These are phyloP conservation scores for Boletus vermiculosoides DNA, from an alignment of 768 basidiomycete species.

Conservation along the genomic window DNA sequence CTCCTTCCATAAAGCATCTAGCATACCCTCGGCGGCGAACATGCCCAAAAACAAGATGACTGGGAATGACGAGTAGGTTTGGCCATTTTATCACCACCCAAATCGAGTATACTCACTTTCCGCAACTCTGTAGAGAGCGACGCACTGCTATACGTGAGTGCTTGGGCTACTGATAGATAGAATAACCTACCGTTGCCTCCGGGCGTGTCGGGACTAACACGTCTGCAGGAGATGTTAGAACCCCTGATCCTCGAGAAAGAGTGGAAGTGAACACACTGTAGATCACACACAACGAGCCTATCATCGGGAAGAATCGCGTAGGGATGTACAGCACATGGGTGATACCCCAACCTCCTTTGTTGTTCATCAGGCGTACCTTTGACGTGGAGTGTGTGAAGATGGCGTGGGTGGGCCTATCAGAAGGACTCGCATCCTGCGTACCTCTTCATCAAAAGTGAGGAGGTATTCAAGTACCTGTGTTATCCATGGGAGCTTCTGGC, in stretches of 20 bases:
- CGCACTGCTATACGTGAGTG: slow-evolving; percentile 1
- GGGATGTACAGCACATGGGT: slow-evolving; percentile 10
- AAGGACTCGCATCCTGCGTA: not conserved
- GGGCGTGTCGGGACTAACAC: not conserved
- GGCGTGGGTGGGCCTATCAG: no score
- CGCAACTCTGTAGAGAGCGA: slow-evolving; percentile 6
- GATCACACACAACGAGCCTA: slow-evolving; percentile 1
- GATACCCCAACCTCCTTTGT: slow-evolving; percentile 5
- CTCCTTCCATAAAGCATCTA: not conserved
- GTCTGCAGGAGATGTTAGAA: not conserved
- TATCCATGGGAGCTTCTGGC: not conserved
- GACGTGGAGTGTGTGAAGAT: not conserved
- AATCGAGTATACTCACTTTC: slow-evolving; percentile 2
- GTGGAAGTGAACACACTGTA: slow-evolving; percentile 3
- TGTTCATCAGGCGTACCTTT: slow-evolving; percentile 7
- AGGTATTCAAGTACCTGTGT: slow-evolving; percentile 9
- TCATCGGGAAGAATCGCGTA: slow-evolving; percentile 10
- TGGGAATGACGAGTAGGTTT: not conserved
- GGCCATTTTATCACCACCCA: not conserved
- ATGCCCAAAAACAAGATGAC: slow-evolving; percentile 8
- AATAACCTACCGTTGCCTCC: not conserved
- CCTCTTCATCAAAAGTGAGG: slow-evolving; percentile 13
- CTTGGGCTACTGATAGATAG: not conserved
- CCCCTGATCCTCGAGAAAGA: not conserved
- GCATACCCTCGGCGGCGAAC: slow-evolving; percentile 8